Conservation (phyloP, 208 protist species). For the Acanthamoeba culbertsoni region DNA sequence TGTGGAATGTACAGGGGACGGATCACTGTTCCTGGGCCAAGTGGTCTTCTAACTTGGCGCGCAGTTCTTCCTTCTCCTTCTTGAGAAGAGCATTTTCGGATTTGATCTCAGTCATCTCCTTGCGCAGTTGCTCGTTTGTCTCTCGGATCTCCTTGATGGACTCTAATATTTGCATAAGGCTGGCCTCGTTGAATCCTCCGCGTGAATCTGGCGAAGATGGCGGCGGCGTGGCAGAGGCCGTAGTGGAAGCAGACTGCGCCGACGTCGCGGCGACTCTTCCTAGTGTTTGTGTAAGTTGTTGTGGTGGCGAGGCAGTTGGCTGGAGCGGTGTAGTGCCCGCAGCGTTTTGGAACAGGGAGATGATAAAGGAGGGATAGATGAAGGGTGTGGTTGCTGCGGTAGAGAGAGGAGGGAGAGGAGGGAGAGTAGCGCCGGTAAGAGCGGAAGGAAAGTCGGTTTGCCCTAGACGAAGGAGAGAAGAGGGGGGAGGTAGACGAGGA, state of each 20-base stretch:
- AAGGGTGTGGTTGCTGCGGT: background rate
- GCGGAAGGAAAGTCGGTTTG: background rate
- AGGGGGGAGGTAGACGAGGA: slow-evolving; percentile 10
- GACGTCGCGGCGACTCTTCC: background rate
- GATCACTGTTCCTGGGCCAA: background rate
- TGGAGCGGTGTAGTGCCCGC: background rate
- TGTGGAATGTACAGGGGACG: no score
- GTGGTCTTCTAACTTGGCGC: slow-evolving; percentile 14
- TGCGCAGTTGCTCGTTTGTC: slow-evolving; percentile 13
- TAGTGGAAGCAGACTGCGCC: background rate
- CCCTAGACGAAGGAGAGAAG: background rate
- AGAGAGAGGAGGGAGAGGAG: background rate
- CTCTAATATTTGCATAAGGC: background rate
- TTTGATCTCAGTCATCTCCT: slow-evolving; percentile 28
- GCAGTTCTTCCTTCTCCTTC: slow-evolving; percentile 29
- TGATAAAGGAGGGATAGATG: slow-evolving; percentile 30
- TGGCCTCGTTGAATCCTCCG: slow-evolving; percentile 1
- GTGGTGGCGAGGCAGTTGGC: background rate
- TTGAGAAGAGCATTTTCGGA: background rate
- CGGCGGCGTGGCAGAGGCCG: background rate
- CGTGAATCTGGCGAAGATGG: background rate
- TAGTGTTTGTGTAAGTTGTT: background rate
- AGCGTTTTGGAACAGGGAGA: slow-evolving; percentile 32
- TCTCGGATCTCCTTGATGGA: slow-evolving; percentile 46
- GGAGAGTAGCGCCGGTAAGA: background rate